A percentile compares a stretch with the other conserved stretches of the same genome.
Evolutionary conservation across 805 yeast species (phyloP).

Genomic region (Priceomyces fermenticarens): DNA sequence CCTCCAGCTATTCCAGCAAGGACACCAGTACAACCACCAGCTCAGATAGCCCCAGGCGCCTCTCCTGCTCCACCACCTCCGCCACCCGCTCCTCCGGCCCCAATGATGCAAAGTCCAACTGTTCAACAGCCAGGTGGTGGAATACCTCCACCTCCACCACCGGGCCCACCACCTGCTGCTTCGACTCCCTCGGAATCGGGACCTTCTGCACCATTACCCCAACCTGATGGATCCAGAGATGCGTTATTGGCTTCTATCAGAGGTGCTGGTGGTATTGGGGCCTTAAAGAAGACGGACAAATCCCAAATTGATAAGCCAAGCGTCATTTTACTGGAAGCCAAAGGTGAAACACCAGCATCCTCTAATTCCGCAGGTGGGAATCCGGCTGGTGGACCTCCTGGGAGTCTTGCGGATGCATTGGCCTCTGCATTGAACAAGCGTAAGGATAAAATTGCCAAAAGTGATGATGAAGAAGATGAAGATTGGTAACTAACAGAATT

Average conservation of each 20-base stretch:
- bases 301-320: constrained; percentile 78
- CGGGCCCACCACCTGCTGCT: constrained; percentile 30
- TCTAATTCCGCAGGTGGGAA: constrained; percentile 21
- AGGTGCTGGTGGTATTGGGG: constrained; percentile 71
- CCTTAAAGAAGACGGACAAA: constrained; percentile 77
- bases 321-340: constrained; percentile 66
- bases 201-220: constrained; percentile 17
- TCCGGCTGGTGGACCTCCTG: constrained; percentile 56
- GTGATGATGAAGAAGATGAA: constrained; percentile 86
- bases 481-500: constrained; percentile 15
- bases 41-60: constrained; percentile 18
- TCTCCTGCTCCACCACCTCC: constrained; percentile 16
- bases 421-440: constrained; percentile 82
- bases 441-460: constrained; percentile 74
- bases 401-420: constrained; percentile 77
- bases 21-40: neutral
- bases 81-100: constrained; percentile 15
- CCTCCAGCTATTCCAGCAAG: constrained; percentile 7
- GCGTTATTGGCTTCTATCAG: constrained; percentile 86
- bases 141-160: constrained; percentile 39
- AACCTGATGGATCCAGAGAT: constrained; percentile 59
- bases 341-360: constrained; percentile 51
- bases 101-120: constrained; percentile 7
- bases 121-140: constrained; percentile 18
- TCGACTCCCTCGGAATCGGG: constrained; percentile 8